A percentile compares a stretch with the other conserved stretches of the same genome.
Conservation (phyloP, 305 asterid genomes). For the Fraxinus sp. region DNA sequence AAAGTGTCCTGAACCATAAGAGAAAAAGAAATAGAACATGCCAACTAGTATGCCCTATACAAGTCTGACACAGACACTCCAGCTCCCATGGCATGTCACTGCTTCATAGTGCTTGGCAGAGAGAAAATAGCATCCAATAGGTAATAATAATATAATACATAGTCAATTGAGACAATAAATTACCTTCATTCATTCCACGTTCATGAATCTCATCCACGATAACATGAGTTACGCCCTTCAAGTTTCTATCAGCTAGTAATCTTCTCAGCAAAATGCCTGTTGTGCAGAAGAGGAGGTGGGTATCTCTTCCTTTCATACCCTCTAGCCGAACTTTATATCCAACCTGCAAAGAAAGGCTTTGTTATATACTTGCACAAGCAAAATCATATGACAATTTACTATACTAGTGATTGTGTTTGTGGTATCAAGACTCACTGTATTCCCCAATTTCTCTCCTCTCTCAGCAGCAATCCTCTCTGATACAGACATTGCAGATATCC, state of each 20-base stretch:
- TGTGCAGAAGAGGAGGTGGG: conserved; percentile 96
- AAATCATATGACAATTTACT: conserved; percentile 11
- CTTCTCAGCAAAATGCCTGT: conserved; percentile 93
- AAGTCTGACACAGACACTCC: not conserved
- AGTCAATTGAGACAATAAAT: conserved; percentile 16
- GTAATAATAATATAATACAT: not conserved
- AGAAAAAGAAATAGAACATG: not conserved
- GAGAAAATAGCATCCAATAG: not conserved
- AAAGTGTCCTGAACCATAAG: not conserved
- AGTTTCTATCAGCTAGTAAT: conserved; percentile 72
- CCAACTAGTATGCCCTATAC: not conserved
- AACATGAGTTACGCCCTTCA: conserved; percentile 86
- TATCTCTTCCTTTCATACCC: conserved; percentile 90
- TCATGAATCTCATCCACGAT: conserved; percentile 97
- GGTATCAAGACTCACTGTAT: conserved; percentile 59
- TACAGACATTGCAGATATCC: conserved; percentile 90
- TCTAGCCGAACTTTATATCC: conserved; percentile 95
- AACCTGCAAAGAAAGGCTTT: conserved; percentile 47
- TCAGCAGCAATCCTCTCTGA: conserved; percentile 92
- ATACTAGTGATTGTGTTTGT: conserved; percentile 4
- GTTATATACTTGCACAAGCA: not conserved
- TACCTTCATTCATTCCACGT: conserved; percentile 98
- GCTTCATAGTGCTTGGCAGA: not conserved
- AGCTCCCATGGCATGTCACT: not conserved
- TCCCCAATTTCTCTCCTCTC: conserved; percentile 93